phyloP scores from a whole-genome alignment of 345 rosid genomes.

The Eutrema yunnanense region DNA sequence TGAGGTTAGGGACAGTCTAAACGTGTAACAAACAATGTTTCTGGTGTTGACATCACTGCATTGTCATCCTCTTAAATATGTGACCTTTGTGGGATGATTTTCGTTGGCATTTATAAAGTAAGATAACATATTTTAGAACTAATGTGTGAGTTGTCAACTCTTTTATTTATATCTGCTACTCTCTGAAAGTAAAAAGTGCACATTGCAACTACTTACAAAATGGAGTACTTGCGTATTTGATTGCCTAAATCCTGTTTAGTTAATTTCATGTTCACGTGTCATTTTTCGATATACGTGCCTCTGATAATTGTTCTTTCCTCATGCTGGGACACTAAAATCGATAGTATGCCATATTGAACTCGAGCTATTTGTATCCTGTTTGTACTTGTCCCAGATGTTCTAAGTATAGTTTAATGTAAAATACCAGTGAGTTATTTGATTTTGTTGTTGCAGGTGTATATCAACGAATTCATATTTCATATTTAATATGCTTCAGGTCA shows the following conservation, averaged over 20 bases:
- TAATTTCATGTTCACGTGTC: not conserved
- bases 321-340: not conserved
- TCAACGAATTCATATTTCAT: slow-evolving; percentile 71
- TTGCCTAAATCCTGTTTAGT: not conserved
- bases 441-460: slow-evolving; percentile 69
- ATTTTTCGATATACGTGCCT: not conserved
- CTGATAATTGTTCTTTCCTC: slow-evolving; percentile 1
- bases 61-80: not conserved
- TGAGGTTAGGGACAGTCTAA: slow-evolving; percentile 6
- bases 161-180: not conserved
- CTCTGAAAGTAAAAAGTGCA: not conserved
- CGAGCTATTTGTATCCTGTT: not conserved
- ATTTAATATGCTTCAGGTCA: slow-evolving; percentile 81
- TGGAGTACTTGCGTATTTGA: not conserved
- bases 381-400: not conserved
- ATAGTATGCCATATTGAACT: not conserved
- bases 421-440: not conserved
- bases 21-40: not conserved
- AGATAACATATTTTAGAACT: not conserved
- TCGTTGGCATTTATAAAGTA: not conserved
- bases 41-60: not conserved
- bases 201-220: not conserved
- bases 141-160: not conserved
- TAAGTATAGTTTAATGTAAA: not conserved
- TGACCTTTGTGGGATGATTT: not conserved